Evolutionary conservation across 192 early-diverging fungal genomes (phyloP).

Genomic region (Rhizoclosmatium globosum): DNA sequence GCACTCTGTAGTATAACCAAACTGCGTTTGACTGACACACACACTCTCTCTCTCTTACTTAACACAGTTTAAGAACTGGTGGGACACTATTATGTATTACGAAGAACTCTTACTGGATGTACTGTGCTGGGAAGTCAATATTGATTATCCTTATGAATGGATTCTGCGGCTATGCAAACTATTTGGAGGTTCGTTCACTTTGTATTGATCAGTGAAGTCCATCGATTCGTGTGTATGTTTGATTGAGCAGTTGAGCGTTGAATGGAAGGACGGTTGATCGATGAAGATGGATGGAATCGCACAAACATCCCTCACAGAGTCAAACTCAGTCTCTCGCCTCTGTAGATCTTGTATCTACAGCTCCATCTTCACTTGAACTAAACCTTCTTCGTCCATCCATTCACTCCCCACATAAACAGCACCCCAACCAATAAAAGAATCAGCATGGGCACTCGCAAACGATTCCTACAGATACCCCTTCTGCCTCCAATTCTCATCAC

Average conservation of each 20-base stretch:
- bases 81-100: constrained; percentile 42
- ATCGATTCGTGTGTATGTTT: not conserved
- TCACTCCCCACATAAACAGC: not conserved
- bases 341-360: too few species aligned
- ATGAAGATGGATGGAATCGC: too few species aligned
- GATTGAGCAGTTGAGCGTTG: not conserved
- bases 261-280: too few species aligned
- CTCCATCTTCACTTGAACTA: not conserved
- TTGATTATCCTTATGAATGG: constrained; percentile 37
- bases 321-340: not conserved
- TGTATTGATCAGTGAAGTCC: not conserved
- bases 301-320: too few species aligned
- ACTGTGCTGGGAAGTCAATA: constrained; percentile 42
- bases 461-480: constrained; percentile 19
- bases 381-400: not conserved
- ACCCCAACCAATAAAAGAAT: constrained; percentile 9
- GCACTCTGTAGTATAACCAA: too few species aligned
- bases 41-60: too few species aligned
- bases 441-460: constrained; percentile 26
- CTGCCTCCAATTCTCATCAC: constrained; percentile 14
- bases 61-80: constrained; percentile 33
- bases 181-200: constrained; percentile 8
- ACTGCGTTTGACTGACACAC: too few species aligned
- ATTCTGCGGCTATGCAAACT: constrained; percentile 24
- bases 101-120: constrained; percentile 41